phyloP scores from a whole-genome alignment of 768 basidiomycete genomes.

The Hygrocybe punicea region DNA sequence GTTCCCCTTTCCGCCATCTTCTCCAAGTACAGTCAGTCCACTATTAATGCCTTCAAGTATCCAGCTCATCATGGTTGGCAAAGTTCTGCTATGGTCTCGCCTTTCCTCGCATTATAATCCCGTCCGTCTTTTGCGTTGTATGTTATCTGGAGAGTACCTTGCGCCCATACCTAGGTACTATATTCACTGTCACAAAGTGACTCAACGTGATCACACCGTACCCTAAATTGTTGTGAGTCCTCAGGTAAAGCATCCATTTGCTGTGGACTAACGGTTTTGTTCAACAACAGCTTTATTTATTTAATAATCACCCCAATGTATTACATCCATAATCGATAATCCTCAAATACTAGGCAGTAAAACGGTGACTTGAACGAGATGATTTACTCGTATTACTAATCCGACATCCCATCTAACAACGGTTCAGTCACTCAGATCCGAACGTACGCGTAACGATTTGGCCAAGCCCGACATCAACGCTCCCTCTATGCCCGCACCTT shows the following conservation, averaged over 20 bases:
- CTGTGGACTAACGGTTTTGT: too few species aligned
- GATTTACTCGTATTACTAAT: too few species aligned
- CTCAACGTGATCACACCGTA: background rate
- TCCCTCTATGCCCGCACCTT: slow-evolving; percentile 17
- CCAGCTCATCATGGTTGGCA: background rate
- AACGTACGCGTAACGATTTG: background rate
- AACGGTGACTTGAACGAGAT: too few species aligned
- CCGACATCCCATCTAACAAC: too few species aligned
- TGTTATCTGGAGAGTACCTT: slow-evolving; percentile 49
- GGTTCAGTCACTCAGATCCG: too few species aligned
- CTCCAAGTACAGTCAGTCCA: slow-evolving; percentile 52
- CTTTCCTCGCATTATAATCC: slow-evolving; percentile 59
- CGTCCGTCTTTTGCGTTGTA: slow-evolving; percentile 46
- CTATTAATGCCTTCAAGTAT: background rate
- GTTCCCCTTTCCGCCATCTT: slow-evolving; percentile 51
- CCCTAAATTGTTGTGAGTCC: too few species aligned
- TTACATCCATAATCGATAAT: too few species aligned
- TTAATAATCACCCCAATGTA: too few species aligned
- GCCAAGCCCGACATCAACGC: slow-evolving; percentile 6
- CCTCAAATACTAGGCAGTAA: too few species aligned
- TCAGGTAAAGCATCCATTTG: too few species aligned
- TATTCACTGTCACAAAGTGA: background rate
- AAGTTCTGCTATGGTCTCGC: slow-evolving; percentile 49
- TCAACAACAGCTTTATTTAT: too few species aligned
- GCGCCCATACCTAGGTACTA: slow-evolving; percentile 47